A percentile compares a stretch with the other conserved stretches of the same genome.
Evolutionary conservation across 208 protist genomes (phyloP).

Genomic region (Naegleria lovaniensis): DNA sequence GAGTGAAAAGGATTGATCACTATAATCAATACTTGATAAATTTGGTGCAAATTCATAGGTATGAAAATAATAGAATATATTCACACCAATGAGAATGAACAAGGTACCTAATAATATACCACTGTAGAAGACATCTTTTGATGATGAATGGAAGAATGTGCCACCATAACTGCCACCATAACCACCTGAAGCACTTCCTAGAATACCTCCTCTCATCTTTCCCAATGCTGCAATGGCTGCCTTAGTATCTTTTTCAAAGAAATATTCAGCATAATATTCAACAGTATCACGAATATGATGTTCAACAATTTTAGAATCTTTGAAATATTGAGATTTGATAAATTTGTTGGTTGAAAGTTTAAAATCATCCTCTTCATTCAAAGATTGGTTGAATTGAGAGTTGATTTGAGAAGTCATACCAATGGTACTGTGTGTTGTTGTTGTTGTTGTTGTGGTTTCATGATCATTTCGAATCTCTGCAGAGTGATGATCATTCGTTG

Average conservation of each 20-base stretch:
- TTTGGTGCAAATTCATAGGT: background rate
- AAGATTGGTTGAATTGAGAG: no score
- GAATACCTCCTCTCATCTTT: background rate
- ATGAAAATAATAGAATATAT: background rate
- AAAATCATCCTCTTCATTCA: no score
- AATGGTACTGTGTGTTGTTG: background rate
- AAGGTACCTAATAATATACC: background rate
- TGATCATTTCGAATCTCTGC: no score
- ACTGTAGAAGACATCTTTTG: background rate
- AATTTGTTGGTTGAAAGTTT: background rate
- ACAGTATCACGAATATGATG: background rate
- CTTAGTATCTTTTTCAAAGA: background rate
- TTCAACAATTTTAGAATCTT: background rate
- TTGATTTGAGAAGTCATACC: background rate
- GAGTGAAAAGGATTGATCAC: background rate
- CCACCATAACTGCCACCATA: no score
- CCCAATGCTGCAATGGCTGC: background rate
- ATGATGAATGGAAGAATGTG: background rate
- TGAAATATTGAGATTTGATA: background rate
- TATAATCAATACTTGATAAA: background rate
- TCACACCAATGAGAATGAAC: background rate
- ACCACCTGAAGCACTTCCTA: background rate
- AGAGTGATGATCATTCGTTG: no score
- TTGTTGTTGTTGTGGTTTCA: no score
- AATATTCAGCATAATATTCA: background rate